Conservation (phyloP, 306 rosid genomes). For the Oxytropis ochrocephala region DNA sequence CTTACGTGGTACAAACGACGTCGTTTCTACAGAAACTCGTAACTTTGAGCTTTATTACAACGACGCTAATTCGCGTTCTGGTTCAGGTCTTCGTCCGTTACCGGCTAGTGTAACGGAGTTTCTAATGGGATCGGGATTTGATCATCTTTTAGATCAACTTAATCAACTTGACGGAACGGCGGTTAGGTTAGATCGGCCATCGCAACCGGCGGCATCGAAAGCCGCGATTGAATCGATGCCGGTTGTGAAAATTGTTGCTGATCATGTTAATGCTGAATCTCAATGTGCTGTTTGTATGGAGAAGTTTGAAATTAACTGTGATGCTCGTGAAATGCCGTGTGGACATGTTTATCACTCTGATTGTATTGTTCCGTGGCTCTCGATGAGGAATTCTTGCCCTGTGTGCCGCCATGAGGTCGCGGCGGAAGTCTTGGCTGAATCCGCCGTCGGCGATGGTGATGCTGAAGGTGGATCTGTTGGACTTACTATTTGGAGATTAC, state of each 20-base stretch:
- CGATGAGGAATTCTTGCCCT: conserved; percentile 64
- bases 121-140: conserved; percentile 64
- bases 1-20: conserved; percentile 47
- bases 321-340: conserved; percentile 75
- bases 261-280: conserved; percentile 43
- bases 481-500: conserved; percentile 69
- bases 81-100: conserved; percentile 52
- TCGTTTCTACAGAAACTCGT: conserved; percentile 34
- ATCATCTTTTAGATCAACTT: conserved; percentile 56
- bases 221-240: conserved; percentile 70
- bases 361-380: conserved; percentile 70
- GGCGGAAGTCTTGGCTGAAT: not conserved
- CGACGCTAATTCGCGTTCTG: conserved; percentile 39
- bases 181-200: conserved; percentile 44
- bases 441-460: not conserved
- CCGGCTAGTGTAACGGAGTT: conserved; percentile 53
- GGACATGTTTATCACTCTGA: conserved; percentile 66
- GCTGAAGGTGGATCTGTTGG: conserved; percentile 40
- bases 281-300: conserved; percentile 69
- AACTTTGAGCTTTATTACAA: conserved; percentile 60
- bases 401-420: conserved; percentile 69
- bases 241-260: conserved; percentile 38
- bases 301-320: conserved; percentile 42
- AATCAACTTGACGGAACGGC: conserved; percentile 46
- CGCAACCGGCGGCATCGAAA: conserved; percentile 37